Percentiles rank a stretch among this genome's conserved stretches.
phyloP scores from a whole-genome alignment of 371 early-diverging fungal species.

The Haplosporangium sp. region DNA sequence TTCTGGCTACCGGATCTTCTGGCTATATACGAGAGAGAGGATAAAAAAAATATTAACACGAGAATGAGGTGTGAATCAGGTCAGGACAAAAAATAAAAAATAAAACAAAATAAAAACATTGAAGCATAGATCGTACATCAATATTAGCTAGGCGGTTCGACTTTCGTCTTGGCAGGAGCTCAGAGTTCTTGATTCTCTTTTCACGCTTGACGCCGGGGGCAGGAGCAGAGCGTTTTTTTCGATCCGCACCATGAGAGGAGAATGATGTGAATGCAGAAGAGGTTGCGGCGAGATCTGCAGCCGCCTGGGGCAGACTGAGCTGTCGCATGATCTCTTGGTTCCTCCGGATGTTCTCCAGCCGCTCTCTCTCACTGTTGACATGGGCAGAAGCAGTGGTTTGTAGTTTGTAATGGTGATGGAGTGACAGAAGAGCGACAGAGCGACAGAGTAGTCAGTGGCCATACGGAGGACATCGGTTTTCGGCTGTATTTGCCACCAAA shows the following conservation, averaged over 20 bases:
- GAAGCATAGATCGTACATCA: slow-evolving; percentile 16
- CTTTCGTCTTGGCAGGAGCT: slow-evolving; percentile 27
- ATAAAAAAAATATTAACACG: background rate
- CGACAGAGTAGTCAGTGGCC: background rate
- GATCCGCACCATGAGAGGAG: slow-evolving; percentile 11
- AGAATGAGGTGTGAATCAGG: background rate
- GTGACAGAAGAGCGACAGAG: background rate
- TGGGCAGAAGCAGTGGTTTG: background rate
- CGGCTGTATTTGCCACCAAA: too few relatives aligned
- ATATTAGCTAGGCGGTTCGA: slow-evolving; percentile 37
- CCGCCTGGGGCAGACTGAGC: slow-evolving; percentile 30
- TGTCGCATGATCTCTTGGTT: slow-evolving; percentile 43
- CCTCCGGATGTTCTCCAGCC: slow-evolving; percentile 47
- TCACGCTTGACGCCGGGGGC: slow-evolving; percentile 37
- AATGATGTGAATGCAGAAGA: background rate
- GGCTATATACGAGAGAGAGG: slow-evolving; percentile 8
- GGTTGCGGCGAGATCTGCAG: slow-evolving; percentile 4
- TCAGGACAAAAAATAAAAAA: background rate
- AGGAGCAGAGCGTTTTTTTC: slow-evolving; percentile 39
- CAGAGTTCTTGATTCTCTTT: slow-evolving; percentile 29
- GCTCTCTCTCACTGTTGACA: slow-evolving; percentile 30
- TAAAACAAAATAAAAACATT: background rate
- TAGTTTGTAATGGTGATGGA: background rate
- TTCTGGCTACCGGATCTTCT: slow-evolving; percentile 18
- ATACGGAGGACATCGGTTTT: too few relatives aligned